A percentile compares a stretch with the other conserved stretches of the same genome.
Conservation (phyloP, 2,329 filamentous ascomycete genomes). For the Lachnum nothofagi region DNA sequence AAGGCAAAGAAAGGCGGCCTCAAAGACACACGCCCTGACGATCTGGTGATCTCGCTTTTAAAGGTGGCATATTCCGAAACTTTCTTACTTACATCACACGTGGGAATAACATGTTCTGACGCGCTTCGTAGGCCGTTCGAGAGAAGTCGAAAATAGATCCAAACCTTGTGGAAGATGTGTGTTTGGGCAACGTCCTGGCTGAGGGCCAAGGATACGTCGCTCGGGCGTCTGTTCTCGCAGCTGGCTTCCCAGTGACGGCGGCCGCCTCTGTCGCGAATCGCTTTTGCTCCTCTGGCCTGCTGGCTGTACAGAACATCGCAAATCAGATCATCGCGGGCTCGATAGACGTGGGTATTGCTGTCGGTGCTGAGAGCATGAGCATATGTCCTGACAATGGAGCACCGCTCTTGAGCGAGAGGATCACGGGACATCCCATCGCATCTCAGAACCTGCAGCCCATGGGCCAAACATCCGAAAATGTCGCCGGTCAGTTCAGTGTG, state of each 20-base stretch:
- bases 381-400: conserved; percentile 74
- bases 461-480: conserved; percentile 86
- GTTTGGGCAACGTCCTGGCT: conserved; percentile 83
- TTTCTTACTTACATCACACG: background rate
- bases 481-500: conserved; percentile 79
- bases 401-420: conserved; percentile 77
- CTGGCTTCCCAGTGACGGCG: conserved; percentile 78
- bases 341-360: conserved; percentile 89
- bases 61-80: conserved; percentile 60
- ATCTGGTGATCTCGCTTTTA: conserved; percentile 78
- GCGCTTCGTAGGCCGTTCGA: conserved; percentile 3
- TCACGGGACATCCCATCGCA: conserved; percentile 71
- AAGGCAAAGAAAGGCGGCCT: conserved; percentile 87
- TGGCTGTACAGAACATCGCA: conserved; percentile 86
- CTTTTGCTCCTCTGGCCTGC: conserved; percentile 88
- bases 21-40: conserved; percentile 83
- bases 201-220: conserved; percentile 90
- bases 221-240: conserved; percentile 81
- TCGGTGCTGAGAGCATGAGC: conserved; percentile 95
- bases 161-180: conserved; percentile 79
- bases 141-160: conserved; percentile 53
- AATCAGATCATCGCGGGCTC: conserved; percentile 86
- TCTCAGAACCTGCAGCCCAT: conserved; percentile 96
- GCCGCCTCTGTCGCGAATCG: conserved; percentile 82
- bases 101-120: background rate